phyloP scores from a whole-genome alignment of 2,329 filamentous ascomycete genomes.

The Aspergillus pseudotamarii region DNA sequence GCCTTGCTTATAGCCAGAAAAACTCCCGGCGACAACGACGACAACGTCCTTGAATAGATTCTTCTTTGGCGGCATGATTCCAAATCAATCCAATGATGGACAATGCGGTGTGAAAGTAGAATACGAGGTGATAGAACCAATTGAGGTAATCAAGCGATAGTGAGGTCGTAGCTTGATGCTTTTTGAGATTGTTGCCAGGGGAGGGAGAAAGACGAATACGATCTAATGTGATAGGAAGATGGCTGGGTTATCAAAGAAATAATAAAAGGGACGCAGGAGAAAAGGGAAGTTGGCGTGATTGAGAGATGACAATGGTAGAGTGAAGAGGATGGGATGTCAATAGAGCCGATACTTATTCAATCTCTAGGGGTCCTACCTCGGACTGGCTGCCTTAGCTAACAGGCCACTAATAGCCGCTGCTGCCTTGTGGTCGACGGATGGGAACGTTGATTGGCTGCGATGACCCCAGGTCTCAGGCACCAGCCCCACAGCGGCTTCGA shows the following conservation, averaged over 20 bases:
- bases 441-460: neutral
- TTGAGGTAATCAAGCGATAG: neutral
- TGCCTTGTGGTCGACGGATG: neutral
- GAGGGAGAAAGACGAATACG: neutral
- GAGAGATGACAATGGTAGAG: neutral
- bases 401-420: constrained; percentile 1
- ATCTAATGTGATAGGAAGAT: too few relatives aligned
- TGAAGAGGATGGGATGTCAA: neutral
- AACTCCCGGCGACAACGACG: constrained; percentile 64
- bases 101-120: neutral
- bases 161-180: neutral
- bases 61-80: neutral
- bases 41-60: constrained; percentile 32
- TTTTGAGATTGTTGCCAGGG: neutral
- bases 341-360: constrained; percentile 2
- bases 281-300: neutral
- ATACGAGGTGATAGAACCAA: neutral
- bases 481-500: neutral
- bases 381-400: neutral
- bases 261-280: too few relatives aligned
- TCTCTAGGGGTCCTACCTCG: neutral
- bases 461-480: neutral
- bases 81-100: neutral
- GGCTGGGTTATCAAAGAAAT: neutral
- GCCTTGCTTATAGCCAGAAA: constrained; percentile 58